Conservation (phyloP, 331 rosid genomes). For the Acacia pycnantha region DNA sequence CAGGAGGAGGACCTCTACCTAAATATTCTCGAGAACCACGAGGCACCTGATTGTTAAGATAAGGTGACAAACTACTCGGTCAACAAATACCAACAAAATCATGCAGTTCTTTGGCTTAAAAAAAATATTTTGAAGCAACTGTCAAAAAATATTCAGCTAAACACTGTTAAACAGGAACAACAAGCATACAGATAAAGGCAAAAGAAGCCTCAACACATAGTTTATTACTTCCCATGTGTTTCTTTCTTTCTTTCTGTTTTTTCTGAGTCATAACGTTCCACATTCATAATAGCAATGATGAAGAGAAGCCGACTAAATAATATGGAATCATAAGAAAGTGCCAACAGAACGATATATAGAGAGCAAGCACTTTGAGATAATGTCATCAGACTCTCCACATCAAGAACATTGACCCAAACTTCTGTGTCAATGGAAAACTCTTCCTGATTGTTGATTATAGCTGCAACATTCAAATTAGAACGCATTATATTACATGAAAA, state of each 20-base stretch:
- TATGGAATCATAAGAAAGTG: background rate
- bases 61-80: background rate
- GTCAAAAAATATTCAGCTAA: background rate
- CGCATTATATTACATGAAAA: background rate
- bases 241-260: too few species aligned
- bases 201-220: background rate
- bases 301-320: background rate
- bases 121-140: background rate
- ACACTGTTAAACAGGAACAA: background rate
- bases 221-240: background rate
- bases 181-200: background rate
- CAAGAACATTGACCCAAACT: background rate
- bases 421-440: background rate
- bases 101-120: background rate
- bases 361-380: background rate
- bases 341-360: background rate
- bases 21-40: conserved; percentile 84
- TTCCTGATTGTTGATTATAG: background rate
- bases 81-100: background rate
- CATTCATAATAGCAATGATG: background rate
- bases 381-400: background rate
- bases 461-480: background rate
- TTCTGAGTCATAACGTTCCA: background rate
- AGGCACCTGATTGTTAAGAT: conserved; percentile 50
- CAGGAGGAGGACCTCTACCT: conserved; percentile 97